Evolutionary conservation across 257 asterid species (phyloP).

Genomic region (Nicotiana paniculata): DNA sequence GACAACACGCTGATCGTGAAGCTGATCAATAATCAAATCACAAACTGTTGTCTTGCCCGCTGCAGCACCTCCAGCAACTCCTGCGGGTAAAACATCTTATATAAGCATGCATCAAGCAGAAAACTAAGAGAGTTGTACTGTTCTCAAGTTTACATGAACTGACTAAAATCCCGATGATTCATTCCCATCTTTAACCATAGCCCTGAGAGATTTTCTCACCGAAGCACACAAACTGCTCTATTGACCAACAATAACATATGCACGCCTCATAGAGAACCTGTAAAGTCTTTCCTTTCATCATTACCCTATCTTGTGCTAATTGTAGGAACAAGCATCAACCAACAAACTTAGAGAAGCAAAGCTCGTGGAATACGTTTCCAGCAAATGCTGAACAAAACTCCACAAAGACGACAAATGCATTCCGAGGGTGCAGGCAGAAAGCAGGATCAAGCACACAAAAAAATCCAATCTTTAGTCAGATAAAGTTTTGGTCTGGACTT

Average conservation of each 20-base stretch:
- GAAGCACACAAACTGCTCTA: neutral
- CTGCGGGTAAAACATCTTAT: slow-evolving; percentile 30
- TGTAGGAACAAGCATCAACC: neutral
- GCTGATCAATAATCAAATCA: slow-evolving; percentile 96
- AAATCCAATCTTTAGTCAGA: neutral
- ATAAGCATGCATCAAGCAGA: neutral
- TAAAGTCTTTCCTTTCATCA: too few species aligned
- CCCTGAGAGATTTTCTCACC: neutral
- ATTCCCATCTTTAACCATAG: neutral
- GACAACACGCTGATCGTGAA: slow-evolving; percentile 96
- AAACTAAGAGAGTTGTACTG: neutral
- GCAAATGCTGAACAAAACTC: neutral
- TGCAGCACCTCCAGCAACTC: slow-evolving; percentile 99
- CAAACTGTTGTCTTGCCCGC: slow-evolving; percentile 97
- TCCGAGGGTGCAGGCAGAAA: neutral
- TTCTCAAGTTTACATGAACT: neutral
- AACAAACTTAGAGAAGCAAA: neutral
- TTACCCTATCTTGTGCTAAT: too few species aligned
- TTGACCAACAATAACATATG: neutral
- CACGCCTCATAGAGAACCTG: too few species aligned
- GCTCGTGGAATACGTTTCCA: neutral
- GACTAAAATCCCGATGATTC: neutral
- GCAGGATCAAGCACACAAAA: neutral
- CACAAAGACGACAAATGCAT: neutral
- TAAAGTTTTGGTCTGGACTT: neutral